Evolutionary conservation across 2,329 filamentous ascomycete species (phyloP).

Genomic region (Diaporthe eres): DNA sequence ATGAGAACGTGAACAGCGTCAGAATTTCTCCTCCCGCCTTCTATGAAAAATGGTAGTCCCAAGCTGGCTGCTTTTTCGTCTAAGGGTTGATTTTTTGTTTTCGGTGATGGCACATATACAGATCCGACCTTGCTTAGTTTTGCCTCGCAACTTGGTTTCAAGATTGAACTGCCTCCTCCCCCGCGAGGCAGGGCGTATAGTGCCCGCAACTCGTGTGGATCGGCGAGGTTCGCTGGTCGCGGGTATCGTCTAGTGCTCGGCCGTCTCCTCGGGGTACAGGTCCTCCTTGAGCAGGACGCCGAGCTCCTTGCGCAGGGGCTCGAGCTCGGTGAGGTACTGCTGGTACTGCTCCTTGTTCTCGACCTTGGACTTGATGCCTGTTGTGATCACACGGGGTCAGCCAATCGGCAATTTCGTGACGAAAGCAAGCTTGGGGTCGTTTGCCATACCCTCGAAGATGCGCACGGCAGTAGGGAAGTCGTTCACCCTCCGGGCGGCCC

Average conservation of each 20-base stretch:
- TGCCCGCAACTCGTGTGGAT: not conserved
- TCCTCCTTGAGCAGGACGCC: slow-evolving; percentile 93
- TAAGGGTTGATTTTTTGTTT: slow-evolving; percentile 25
- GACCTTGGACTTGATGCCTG: slow-evolving; percentile 98
- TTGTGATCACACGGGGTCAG: slow-evolving; percentile 33
- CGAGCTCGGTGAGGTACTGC: slow-evolving; percentile 94
- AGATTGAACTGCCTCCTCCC: slow-evolving; percentile 14
- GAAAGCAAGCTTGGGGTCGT: not conserved
- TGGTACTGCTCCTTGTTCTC: slow-evolving; percentile 99
- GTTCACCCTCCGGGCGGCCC: slow-evolving; percentile 95
- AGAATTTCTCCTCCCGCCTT: slow-evolving; percentile 32
- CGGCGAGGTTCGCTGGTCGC: slow-evolving; percentile 5
- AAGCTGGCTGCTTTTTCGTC: slow-evolving; percentile 34
- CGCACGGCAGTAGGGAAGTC: slow-evolving; percentile 98
- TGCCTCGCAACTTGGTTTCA: slow-evolving; percentile 19
- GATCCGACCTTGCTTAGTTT: slow-evolving; percentile 28
- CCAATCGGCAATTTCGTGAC: not conserved
- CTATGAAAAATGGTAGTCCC: slow-evolving; percentile 39
- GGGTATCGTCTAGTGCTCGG: slow-evolving; percentile 49
- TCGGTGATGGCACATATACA: slow-evolving; percentile 41
- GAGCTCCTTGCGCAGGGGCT: slow-evolving; percentile 92
- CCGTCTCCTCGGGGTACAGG: slow-evolving; percentile 81
- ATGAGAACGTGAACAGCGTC: slow-evolving; percentile 33
- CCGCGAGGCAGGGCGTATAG: not conserved
- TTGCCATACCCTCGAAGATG: slow-evolving; percentile 92